Evolutionary conservation across 2,329 filamentous ascomycete genomes (phyloP).

Genomic region (Lachnellula subtilissima): DNA sequence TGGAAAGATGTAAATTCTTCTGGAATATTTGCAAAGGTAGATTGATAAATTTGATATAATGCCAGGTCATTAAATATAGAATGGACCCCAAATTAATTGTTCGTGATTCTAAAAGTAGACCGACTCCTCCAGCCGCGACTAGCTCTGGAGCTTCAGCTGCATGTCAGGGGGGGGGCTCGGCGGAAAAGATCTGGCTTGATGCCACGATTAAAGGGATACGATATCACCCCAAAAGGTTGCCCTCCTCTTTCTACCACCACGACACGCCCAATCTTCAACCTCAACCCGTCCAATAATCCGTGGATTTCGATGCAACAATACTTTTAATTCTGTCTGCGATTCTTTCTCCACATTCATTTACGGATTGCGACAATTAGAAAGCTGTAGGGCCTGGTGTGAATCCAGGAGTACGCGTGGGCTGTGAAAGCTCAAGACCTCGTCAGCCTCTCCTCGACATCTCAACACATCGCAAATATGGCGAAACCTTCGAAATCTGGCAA

Average conservation of each 20-base stretch:
- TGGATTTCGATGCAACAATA: conserved; percentile 22
- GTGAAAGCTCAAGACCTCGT: conserved; percentile 15
- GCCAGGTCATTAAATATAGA: no score
- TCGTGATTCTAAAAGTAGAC: not conserved
- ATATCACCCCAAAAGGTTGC: conserved; percentile 2
- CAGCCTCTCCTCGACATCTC: conserved; percentile 14
- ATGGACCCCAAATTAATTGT: not conserved
- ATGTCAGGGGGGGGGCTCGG: conserved; percentile 2
- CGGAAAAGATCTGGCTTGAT: conserved; percentile 22
- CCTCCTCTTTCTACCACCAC: conserved; percentile 6
- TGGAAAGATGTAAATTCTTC: no score
- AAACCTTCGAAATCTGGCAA: conserved; percentile 20
- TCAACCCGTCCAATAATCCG: conserved; percentile 13
- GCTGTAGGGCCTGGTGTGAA: conserved; percentile 7
- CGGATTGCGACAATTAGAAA: conserved; percentile 11
- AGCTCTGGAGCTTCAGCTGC: not conserved
- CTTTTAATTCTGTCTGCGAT: conserved; percentile 24
- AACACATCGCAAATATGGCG: conserved; percentile 23
- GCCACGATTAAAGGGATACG: conserved; percentile 19
- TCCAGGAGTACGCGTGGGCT: conserved; percentile 17
- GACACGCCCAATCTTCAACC: not conserved
- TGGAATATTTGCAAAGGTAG: no score
- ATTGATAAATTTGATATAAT: no score
- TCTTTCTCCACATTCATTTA: conserved; percentile 27
- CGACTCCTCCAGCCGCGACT: not conserved